Percentiles rank a stretch among this genome's conserved stretches.
Evolutionary conservation across 176 grass and related monocot genomes (phyloP).

Genomic region (Dactylis glomerata): DNA sequence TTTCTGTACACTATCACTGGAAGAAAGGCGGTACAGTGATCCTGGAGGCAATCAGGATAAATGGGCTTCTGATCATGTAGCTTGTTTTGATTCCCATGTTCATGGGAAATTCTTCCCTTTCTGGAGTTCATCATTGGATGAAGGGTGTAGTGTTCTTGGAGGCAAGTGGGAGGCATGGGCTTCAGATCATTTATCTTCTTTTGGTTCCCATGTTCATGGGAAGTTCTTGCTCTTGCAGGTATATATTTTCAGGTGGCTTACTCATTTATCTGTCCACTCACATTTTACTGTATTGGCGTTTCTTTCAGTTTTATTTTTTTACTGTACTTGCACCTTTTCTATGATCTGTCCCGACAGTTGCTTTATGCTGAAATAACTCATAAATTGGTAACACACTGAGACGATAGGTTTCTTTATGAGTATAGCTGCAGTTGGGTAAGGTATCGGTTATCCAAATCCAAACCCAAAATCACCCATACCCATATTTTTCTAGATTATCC

Average conservation of each 20-base stretch:
- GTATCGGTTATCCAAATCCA: too few relatives aligned
- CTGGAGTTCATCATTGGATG: too few relatives aligned
- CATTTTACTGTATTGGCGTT: neutral
- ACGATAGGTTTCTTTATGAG: neutral
- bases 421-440: too few relatives aligned
- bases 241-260: conserved; percentile 12
- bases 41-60: conserved; percentile 59
- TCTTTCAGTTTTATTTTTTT: neutral
- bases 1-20: conserved; percentile 28
- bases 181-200: conserved; percentile 57
- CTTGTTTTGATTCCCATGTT: conserved; percentile 75
- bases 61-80: conserved; percentile 69
- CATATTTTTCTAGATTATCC: too few relatives aligned
- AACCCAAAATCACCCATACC: too few relatives aligned
- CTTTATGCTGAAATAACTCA: neutral
- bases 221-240: conserved; percentile 82
- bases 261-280: conserved; percentile 17
- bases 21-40: conserved; percentile 33
- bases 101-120: conserved; percentile 63
- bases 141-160: conserved; percentile 36
- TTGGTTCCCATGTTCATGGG: conserved; percentile 83
- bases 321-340: neutral
- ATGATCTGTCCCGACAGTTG: neutral
- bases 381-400: neutral
- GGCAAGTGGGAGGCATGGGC: conserved; percentile 80